Conservation (phyloP, 2,329 filamentous ascomycete species). For the Coniella lustricola region DNA sequence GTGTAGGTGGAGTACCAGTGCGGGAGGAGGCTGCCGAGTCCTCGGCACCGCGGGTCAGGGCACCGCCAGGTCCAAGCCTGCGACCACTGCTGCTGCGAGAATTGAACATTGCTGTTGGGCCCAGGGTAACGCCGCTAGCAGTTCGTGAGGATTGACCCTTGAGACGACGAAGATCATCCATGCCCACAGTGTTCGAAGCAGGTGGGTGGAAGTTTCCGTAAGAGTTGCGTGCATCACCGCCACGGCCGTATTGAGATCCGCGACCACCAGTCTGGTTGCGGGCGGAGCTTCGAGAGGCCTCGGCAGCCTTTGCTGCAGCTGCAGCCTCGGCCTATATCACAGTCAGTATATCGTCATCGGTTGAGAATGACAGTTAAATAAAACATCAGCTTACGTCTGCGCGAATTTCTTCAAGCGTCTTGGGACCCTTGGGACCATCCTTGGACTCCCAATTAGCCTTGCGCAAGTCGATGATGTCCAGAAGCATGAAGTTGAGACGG, state of each 20-base stretch:
- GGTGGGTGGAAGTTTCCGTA: constrained; percentile 64
- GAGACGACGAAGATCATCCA: constrained; percentile 85
- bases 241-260: constrained; percentile 55
- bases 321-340: constrained; percentile 58
- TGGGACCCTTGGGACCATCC: constrained; percentile 87
- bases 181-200: constrained; percentile 78
- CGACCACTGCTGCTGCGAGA: constrained; percentile 89
- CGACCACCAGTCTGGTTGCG: constrained; percentile 63
- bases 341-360: constrained; percentile 20
- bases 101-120: constrained; percentile 79
- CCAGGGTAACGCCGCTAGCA: constrained; percentile 60
- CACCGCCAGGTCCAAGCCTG: constrained; percentile 67
- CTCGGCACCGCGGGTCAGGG: constrained; percentile 66
- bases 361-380: too few species aligned
- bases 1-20: constrained; percentile 75
- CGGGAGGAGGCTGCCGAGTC: constrained; percentile 84
- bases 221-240: constrained; percentile 81
- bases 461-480: constrained; percentile 87
- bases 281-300: constrained; percentile 54
- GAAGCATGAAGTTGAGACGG: constrained; percentile 90
- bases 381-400: constrained; percentile 59
- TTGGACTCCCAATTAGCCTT: constrained; percentile 74
- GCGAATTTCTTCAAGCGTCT: constrained; percentile 90
- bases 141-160: constrained; percentile 55
- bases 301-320: constrained; percentile 74